Base-by-base conservation (phyloP, 495 filamentous ascomycete species). In the Astrothelium macrocarpum region DNA sequence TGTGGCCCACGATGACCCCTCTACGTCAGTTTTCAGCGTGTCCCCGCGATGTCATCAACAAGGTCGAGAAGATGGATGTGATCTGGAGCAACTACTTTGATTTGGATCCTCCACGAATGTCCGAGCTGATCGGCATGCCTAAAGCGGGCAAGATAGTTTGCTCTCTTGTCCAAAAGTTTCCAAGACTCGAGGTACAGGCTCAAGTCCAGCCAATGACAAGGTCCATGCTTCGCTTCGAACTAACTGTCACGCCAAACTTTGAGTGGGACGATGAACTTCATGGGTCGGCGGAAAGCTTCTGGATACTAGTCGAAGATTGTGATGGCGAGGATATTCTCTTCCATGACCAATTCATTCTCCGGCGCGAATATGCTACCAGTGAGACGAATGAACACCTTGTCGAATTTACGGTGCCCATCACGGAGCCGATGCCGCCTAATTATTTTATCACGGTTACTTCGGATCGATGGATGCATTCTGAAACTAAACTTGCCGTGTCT, bases 1-100 rank as follows among this genome's bases (percentile, higher is more conserved):
- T 97, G 94, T 99, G 94, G 94, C 92, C 91, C 5, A 96, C 92
- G 25, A 97, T 97, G 94, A 88, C 90, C 23, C 94, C 94, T 7
- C 82, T 99, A 10, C 81, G 95, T 43, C 94, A 99, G 70, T 97
- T 97, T 72, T 85, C 89, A 1, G 77, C 77, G 42, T 95, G 90
- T 67, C 84, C 91, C 14, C 76, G 82, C 34, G 95, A 99, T 64
- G 89, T 99, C 59, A 78, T 97, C 59, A 83, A 88, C 64, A 97
- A 97, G 75, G 87, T 91, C 1, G 94, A 99, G 76, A 80, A 91
- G 61, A 95, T 97, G 64, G 92, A 97, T 65, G 92, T 97, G 46
- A 89, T 90, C 3, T 99, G 93, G 89, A 79, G 79, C 39, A 95
- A 84, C 68, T 97, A 96, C 74, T 96, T 97, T 69, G 94, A 96